Evolutionary conservation across 768 basidiomycete genomes (phyloP).

Genomic region (Suillus bovinus): DNA sequence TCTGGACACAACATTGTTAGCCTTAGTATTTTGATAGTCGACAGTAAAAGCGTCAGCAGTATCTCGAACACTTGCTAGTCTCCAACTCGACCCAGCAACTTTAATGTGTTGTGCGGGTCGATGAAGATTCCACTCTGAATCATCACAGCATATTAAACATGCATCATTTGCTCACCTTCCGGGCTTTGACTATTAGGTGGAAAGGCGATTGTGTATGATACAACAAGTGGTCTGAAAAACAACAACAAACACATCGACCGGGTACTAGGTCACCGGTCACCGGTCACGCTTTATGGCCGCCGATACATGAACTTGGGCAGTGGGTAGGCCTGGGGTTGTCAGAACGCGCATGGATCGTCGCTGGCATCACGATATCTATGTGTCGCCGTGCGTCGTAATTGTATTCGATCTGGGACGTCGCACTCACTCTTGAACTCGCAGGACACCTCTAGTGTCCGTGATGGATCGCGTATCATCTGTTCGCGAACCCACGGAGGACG

Average conservation of each 20-base stretch:
- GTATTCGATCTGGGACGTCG: neutral
- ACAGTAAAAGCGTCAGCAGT: slow-evolving; percentile 69
- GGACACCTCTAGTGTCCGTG: slow-evolving; percentile 10
- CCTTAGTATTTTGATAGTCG: slow-evolving; percentile 16
- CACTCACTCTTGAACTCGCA: slow-evolving; percentile 3
- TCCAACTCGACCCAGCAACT: slow-evolving; percentile 64
- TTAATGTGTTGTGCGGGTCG: slow-evolving; percentile 47
- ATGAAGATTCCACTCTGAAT: slow-evolving; percentile 93
- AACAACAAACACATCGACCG: slow-evolving; percentile 3
- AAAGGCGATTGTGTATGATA: neutral
- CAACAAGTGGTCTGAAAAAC: neutral
- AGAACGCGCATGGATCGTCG: neutral
- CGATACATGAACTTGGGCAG: too few species aligned
- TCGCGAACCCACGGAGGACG: slow-evolving; percentile 21
- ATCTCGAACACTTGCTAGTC: slow-evolving; percentile 86
- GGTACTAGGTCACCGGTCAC: neutral
- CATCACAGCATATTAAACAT: slow-evolving; percentile 48
- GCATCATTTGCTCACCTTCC: slow-evolving; percentile 24
- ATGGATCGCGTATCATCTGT: slow-evolving; percentile 19
- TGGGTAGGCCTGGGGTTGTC: neutral
- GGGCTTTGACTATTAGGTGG: neutral
- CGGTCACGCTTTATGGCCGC: neutral
- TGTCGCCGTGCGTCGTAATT: neutral
- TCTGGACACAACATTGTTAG: slow-evolving; percentile 16
- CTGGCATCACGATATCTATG: neutral